A percentile compares a stretch with the other conserved stretches of the same genome.
Evolutionary conservation across 768 basidiomycete species (phyloP).

Genomic region (Gymnopilus junonius): DNA sequence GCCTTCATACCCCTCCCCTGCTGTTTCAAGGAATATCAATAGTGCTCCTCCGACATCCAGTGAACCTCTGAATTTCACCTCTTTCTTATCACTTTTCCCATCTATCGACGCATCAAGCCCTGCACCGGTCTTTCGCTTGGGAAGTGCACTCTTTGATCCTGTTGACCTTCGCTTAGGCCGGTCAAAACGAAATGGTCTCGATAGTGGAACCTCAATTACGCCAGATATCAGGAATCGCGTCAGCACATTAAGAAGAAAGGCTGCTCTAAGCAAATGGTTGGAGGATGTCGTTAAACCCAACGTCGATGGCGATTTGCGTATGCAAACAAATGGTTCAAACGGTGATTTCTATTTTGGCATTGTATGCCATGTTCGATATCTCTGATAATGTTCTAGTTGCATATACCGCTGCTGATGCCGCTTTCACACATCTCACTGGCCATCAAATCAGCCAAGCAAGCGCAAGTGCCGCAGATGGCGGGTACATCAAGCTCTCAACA

Average conservation of each 20-base stretch:
- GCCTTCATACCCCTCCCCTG: constrained; percentile 31
- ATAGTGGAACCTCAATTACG: constrained; percentile 42
- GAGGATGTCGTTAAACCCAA: constrained; percentile 68
- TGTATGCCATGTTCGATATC: background rate
- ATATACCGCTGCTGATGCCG: constrained; percentile 47
- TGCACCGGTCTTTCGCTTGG: constrained; percentile 86
- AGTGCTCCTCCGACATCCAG: constrained; percentile 29
- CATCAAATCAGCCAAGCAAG: constrained; percentile 88
- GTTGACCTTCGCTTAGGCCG: constrained; percentile 65
- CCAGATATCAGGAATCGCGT: constrained; percentile 69
- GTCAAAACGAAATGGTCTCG: constrained; percentile 22
- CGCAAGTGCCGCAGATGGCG: constrained; percentile 70
- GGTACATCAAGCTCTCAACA: constrained; percentile 85
- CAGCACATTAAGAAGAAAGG: constrained; percentile 69
- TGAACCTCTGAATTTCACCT: constrained; percentile 71
- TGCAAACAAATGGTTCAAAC: constrained; percentile 33
- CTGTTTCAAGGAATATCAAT: constrained; percentile 14
- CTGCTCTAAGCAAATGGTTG: constrained; percentile 85
- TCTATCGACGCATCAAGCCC: constrained; percentile 73
- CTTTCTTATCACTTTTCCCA: constrained; percentile 75
- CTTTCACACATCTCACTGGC: constrained; percentile 84
- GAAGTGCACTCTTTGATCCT: constrained; percentile 86
- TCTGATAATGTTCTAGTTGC: constrained; percentile 30
- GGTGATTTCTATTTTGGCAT: constrained; percentile 19
- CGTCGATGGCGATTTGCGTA: constrained; percentile 71